phyloP scores from a whole-genome alignment of 2,329 filamentous ascomycete genomes.

The Hysterium pulicare region DNA sequence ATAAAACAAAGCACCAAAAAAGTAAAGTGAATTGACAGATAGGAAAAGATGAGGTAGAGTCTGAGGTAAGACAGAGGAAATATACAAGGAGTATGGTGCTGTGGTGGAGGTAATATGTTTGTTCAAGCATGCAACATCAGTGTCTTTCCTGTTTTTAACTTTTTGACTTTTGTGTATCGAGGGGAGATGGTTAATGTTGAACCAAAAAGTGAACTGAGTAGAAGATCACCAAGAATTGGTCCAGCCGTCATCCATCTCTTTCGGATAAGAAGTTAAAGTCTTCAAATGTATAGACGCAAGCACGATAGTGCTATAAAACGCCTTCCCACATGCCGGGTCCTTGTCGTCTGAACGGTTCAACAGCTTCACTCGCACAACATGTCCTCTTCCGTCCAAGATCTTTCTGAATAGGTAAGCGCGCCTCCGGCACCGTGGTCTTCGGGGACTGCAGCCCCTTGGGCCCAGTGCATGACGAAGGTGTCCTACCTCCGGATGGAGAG shows the following conservation, averaged over 20 bases:
- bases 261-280: background rate
- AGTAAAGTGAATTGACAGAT: background rate
- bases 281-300: background rate
- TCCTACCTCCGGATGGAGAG: slow-evolving; percentile 16
- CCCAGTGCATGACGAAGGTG: slow-evolving; percentile 16
- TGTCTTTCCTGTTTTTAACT: background rate
- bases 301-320: slow-evolving; percentile 45
- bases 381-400: slow-evolving; percentile 60
- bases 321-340: slow-evolving; percentile 66
- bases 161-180: background rate
- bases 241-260: background rate
- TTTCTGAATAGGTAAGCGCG: slow-evolving; percentile 44
- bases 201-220: background rate
- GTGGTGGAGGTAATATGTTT: background rate
- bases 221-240: background rate
- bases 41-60: background rate
- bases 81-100: background rate
- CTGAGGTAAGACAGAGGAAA: background rate
- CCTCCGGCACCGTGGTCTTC: slow-evolving; percentile 38
- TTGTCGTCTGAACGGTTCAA: slow-evolving; percentile 49
- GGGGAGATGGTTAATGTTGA: background rate
- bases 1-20: background rate
- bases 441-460: slow-evolving; percentile 39
- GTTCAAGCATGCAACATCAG: background rate
- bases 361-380: slow-evolving; percentile 62